Base-by-base conservation (phyloP, 768 basidiomycete species). In the Hericium rajendrae region DNA sequence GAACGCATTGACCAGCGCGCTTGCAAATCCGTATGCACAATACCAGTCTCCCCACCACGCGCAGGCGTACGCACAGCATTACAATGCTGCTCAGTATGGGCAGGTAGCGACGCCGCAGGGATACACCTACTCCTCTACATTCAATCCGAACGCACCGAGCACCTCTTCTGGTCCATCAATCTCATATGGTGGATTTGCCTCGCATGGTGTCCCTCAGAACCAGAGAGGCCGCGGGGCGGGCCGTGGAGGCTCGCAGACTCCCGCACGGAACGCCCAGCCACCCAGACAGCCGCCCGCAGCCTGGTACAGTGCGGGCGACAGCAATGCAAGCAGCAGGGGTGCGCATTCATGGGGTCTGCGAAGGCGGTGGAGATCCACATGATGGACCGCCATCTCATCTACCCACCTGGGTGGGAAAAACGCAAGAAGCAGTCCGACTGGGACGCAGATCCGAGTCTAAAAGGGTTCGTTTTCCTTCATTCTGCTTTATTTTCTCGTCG, bases 341-440 rank as follows among this genome's bases (percentile, higher is more conserved):
- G 91, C 67, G 63, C 68, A 6, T 94, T 89, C 64, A 73, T 73
- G 40, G 90, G 87, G 38, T 85, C 88, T 3, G 72, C 74, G 41
- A 88, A 88, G 66, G 73, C 81, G 24, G 80, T 91, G 15, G 86
- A 91, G 68, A 76, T 74, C 28, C 91, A 94, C 65, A 86, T 83
- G 83, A 92, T 91, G 90, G 91, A 92, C 63, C 78, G 90, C n/a
- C 91, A 93, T 68, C 76, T 93, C 46, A 82, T 92, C 50, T 91
- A 82, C 61, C 91, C 91, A 22, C 77, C 80, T 48, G 85, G 83
- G 20, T 90, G 86, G 84, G 74, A 84, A 28, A 75, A 78, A 49
- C 68, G 69, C 61, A 78, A 76, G 60, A 76, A 77, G 56, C 79
- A 74, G 65, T 56, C 68, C 38, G 85, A 85, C 32, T 91, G 89